These are phyloP conservation scores for Xylariaceae sp. DNA, from an alignment of 2,329 filamentous ascomycete species.

Conservation along the genomic window DNA sequence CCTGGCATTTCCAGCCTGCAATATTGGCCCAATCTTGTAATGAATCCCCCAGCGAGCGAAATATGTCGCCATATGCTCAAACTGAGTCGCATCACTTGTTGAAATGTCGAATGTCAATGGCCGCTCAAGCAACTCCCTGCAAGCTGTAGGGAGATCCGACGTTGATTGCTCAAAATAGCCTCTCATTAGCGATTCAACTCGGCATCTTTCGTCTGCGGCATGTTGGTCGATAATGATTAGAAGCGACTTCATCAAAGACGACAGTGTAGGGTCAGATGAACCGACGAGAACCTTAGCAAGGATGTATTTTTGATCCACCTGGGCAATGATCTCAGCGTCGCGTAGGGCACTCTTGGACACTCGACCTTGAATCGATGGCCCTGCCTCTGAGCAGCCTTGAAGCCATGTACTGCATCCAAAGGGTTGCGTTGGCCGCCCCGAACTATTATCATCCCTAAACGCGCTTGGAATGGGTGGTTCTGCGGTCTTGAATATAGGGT, in stretches of 20 bases:
- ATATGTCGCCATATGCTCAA: conserved; percentile 47
- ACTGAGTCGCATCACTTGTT: conserved; percentile 51
- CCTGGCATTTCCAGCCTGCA: conserved; percentile 2
- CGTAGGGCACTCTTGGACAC: conserved; percentile 60
- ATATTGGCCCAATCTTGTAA: conserved; percentile 44
- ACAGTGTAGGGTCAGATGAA: neutral
- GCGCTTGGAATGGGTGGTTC: conserved; percentile 42
- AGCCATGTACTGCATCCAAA: conserved; percentile 13
- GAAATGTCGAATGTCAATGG: conserved; percentile 63
- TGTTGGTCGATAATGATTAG: conserved; percentile 87
- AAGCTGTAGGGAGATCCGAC: conserved; percentile 19
- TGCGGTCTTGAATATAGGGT: conserved; percentile 62
- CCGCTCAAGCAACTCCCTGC: conserved; percentile 40
- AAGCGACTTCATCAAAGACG: conserved; percentile 26
- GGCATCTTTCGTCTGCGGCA: conserved; percentile 83
- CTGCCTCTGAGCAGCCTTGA: conserved; percentile 16
- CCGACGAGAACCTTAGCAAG: conserved; percentile 52
- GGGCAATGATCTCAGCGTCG: conserved; percentile 63
- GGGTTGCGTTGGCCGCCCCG: conserved; percentile 20
- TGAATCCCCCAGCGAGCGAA: conserved; percentile 72
- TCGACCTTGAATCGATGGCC: conserved; percentile 35
- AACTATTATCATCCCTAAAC: conserved; percentile 27
- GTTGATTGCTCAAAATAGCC: conserved; percentile 40
- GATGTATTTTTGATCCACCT: conserved; percentile 89
- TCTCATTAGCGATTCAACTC: conserved; percentile 66